Evolutionary conservation across 2,329 filamentous ascomycete genomes (phyloP).

Genomic region (Rosellinia necatrix): DNA sequence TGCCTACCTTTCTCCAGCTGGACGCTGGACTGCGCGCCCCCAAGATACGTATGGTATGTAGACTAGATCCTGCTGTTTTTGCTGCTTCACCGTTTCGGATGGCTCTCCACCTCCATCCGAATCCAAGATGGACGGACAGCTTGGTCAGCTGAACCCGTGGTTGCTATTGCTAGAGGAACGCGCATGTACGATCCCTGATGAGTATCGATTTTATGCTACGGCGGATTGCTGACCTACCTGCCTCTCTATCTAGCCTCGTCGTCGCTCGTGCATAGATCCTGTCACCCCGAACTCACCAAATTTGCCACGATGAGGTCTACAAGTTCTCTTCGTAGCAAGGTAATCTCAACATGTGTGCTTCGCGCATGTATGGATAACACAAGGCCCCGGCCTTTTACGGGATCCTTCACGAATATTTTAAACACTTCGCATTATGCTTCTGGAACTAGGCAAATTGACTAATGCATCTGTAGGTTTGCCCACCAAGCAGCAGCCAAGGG

Average conservation of each 20-base stretch:
- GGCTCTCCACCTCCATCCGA: not conserved
- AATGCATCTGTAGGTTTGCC: constrained; percentile 17
- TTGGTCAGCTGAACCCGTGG: not conserved
- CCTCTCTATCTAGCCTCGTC: too few species aligned
- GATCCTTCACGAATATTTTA: not conserved
- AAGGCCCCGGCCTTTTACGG: too few species aligned
- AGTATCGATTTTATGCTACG: not conserved
- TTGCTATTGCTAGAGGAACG: not conserved
- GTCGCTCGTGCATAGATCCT: too few species aligned
- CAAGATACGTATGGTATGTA: not conserved
- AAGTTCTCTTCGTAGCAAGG: too few species aligned
- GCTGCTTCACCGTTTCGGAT: not conserved
- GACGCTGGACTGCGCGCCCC: too few species aligned
- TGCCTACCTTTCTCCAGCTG: not conserved
- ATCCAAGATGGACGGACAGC: not conserved
- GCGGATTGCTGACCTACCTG: not conserved
- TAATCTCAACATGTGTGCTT: not conserved
- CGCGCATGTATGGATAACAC: not conserved
- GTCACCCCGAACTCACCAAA: too few species aligned
- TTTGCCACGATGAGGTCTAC: too few species aligned
- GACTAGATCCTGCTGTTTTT: not conserved
- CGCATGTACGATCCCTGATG: not conserved
- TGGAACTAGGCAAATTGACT: constrained; percentile 5
- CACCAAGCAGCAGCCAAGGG: not conserved
- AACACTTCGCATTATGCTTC: not conserved